Conservation (phyloP, 1,284 basidiomycete genomes). For the Xerocomus cyaneibrunnescens region DNA sequence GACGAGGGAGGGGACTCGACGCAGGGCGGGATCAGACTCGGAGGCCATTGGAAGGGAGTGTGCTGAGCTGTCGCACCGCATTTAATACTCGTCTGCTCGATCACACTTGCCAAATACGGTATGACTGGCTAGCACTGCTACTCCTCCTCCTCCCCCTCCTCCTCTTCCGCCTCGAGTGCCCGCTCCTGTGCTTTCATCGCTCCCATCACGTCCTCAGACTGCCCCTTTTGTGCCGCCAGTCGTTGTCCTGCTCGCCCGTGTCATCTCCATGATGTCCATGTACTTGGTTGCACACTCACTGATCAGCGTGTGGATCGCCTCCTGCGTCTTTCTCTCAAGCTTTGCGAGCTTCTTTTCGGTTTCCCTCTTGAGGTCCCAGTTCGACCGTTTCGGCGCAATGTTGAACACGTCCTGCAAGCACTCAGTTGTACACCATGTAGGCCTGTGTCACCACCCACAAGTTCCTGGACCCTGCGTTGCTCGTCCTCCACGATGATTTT, state of each 20-base stretch:
- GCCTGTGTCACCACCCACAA: constrained; percentile 54
- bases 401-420: constrained; percentile 83
- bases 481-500: constrained; percentile 85
- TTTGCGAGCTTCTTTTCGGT: constrained; percentile 87
- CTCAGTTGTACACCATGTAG: constrained; percentile 10
- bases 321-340: constrained; percentile 88
- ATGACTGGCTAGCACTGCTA: not conserved
- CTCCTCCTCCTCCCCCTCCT: constrained; percentile 5
- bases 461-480: constrained; percentile 77
- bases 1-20: constrained; percentile 48
- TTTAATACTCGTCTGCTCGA: constrained; percentile 17
- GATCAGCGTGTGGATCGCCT: constrained; percentile 90
- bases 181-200: constrained; percentile 74
- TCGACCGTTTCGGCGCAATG: constrained; percentile 93
- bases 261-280: constrained; percentile 11
- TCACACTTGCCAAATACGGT: constrained; percentile 25
- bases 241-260: constrained; percentile 57
- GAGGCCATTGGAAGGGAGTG: constrained; percentile 23
- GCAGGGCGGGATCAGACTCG: constrained; percentile 31
- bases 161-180: constrained; percentile 43
- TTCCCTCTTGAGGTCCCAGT: constrained; percentile 97
- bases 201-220: constrained; percentile 71
- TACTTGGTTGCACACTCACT: constrained; percentile 52
- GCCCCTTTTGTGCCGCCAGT: constrained; percentile 71
- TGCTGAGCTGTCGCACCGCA: constrained; percentile 1